Conservation (phyloP, 305 asterid genomes). For the Plantago rigida region DNA sequence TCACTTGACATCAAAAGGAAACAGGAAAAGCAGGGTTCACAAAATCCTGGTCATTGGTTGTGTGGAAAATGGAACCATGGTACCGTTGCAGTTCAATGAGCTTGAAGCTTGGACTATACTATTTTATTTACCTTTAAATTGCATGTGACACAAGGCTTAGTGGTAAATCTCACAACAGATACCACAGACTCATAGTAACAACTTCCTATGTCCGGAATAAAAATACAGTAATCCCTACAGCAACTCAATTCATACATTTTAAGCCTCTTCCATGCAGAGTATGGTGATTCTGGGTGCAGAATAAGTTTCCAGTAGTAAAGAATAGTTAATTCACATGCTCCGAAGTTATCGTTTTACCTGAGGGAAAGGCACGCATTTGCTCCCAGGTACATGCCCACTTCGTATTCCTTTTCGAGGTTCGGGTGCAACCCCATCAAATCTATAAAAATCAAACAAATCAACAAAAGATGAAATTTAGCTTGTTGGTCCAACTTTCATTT, state of each 20-base stretch:
- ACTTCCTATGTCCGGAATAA: neutral
- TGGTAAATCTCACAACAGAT: neutral
- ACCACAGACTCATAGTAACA: neutral
- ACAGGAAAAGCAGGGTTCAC: neutral
- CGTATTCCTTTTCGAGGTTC: slow-evolving; percentile 96
- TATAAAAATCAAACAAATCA: slow-evolving; percentile 20
- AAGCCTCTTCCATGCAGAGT: neutral
- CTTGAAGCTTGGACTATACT: no score
- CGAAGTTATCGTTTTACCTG: slow-evolving; percentile 42
- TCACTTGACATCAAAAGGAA: neutral
- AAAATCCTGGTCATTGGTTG: no score
- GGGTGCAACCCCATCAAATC: slow-evolving; percentile 84
- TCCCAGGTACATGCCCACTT: slow-evolving; percentile 85
- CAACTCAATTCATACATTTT: neutral
- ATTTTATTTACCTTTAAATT: no score
- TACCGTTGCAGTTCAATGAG: no score
- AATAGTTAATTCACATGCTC: neutral
- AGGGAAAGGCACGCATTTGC: slow-evolving; percentile 79
- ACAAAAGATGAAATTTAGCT: neutral
- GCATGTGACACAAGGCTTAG: no score
- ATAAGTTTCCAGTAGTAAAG: neutral
- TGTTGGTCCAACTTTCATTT: neutral
- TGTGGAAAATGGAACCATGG: no score
- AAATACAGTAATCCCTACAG: neutral
- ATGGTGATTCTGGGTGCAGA: neutral